Percentiles rank a stretch among this genome's conserved stretches.
phyloP scores from a whole-genome alignment of 179 eudicot species.

The Patellifolia procumbens region DNA sequence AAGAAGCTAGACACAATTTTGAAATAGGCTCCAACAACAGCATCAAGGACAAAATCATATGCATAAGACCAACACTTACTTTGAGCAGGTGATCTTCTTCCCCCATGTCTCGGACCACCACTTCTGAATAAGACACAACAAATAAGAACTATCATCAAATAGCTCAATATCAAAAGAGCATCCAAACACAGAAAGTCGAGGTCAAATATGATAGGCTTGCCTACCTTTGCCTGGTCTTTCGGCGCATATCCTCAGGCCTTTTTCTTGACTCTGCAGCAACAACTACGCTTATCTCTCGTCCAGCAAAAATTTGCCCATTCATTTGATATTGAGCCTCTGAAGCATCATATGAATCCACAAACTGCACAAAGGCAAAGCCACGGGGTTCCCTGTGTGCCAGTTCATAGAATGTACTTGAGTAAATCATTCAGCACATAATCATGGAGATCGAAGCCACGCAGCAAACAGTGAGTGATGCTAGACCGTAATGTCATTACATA shows the following conservation, averaged over 20 bases:
- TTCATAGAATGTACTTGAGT: constrained; percentile 1
- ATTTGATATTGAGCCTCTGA: constrained; percentile 72
- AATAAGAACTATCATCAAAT: neutral
- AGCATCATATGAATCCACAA: constrained; percentile 66
- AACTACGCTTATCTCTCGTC: constrained; percentile 73
- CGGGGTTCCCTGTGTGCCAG: constrained; percentile 63
- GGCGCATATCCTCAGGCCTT: constrained; percentile 77
- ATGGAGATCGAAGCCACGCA: constrained; percentile 1
- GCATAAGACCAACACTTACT: constrained; percentile 34
- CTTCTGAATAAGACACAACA: constrained; percentile 32
- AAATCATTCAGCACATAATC: neutral
- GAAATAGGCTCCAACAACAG: neutral
- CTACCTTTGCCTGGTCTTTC: constrained; percentile 55
- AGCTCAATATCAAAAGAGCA: too few species aligned
- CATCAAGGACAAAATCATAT: neutral
- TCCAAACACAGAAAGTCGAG: neutral
- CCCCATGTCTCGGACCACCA: constrained; percentile 55
- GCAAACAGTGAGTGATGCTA: constrained; percentile 15
- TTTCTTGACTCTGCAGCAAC: constrained; percentile 70
- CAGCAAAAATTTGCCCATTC: constrained; percentile 68
- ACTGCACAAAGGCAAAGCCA: constrained; percentile 84
- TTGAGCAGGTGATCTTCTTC: constrained; percentile 47
- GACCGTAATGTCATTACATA: constrained; percentile 24
- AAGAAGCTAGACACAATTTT: neutral
- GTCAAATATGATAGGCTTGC: neutral